Percentiles rank a stretch among this genome's conserved stretches.
These are phyloP conservation scores for Naganishia liquefaciens DNA, from an alignment of 1,284 basidiomycete species.

Conservation along the genomic window DNA sequence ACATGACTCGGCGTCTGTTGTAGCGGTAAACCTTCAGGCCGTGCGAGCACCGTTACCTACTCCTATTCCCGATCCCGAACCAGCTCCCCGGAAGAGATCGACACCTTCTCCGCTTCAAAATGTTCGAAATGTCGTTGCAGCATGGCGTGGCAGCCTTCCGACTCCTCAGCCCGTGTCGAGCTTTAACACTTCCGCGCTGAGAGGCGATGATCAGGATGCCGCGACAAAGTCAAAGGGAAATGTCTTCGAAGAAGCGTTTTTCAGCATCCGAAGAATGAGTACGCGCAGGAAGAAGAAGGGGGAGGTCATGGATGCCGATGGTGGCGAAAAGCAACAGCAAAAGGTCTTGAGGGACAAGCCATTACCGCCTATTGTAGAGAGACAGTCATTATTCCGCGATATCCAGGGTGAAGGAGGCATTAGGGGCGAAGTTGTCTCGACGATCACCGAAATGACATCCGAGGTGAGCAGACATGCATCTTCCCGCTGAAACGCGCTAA, in stretches of 20 bases:
- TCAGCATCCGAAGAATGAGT: slow-evolving; percentile 34
- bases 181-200: slow-evolving; percentile 3
- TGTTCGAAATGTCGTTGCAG: slow-evolving; percentile 34
- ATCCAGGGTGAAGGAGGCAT: neutral
- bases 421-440: slow-evolving; percentile 25
- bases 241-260: slow-evolving; percentile 32
- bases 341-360: slow-evolving; percentile 9
- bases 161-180: neutral
- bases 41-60: neutral
- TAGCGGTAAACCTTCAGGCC: neutral
- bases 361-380: slow-evolving; percentile 11
- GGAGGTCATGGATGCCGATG: no score
- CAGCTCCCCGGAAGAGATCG: neutral
- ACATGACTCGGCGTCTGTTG: slow-evolving; percentile 3
- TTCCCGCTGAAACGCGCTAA: neutral
- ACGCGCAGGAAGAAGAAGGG: slow-evolving; percentile 12
- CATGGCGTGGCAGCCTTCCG: slow-evolving; percentile 29
- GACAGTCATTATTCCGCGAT: neutral
- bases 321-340: neutral
- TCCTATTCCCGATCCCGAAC: neutral
- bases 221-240: neutral
- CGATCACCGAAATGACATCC: slow-evolving; percentile 20
- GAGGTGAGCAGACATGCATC: slow-evolving; percentile 17
- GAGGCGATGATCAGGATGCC: neutral
- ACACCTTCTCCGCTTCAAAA: slow-evolving; percentile 28